Percentiles rank a stretch among this genome's conserved stretches.
Conservation (phyloP, 805 yeast species). For the Candida corydali region DNA sequence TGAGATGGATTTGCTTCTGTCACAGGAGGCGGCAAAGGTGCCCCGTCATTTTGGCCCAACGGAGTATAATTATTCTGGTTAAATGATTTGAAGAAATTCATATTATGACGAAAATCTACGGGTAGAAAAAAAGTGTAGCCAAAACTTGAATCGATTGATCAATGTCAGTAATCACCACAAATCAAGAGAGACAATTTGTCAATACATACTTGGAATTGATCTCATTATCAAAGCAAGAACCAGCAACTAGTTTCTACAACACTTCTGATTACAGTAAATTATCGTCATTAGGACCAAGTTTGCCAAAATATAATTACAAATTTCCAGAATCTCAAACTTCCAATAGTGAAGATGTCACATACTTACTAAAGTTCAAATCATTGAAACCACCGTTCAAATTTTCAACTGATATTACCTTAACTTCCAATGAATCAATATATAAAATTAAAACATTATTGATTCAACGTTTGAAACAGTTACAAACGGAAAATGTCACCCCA, state of each 20-base stretch:
- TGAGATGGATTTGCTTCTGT: slow-evolving; percentile 4
- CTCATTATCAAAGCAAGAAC: slow-evolving; percentile 36
- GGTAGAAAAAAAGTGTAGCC: not conserved
- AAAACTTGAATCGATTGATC: too few species aligned
- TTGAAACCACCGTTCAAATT: slow-evolving; percentile 69
- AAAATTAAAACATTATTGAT: slow-evolving; percentile 36
- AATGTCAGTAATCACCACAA: not conserved
- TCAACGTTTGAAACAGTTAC: slow-evolving; percentile 21
- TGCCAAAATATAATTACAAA: slow-evolving; percentile 41
- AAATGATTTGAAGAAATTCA: slow-evolving; percentile 40
- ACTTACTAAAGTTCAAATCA: slow-evolving; percentile 50
- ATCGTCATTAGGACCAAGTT: slow-evolving; percentile 40
- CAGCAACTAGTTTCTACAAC: slow-evolving; percentile 27
- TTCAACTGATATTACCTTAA: slow-evolving; percentile 24
- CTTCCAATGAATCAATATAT: slow-evolving; percentile 27
- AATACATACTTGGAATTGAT: slow-evolving; percentile 47
- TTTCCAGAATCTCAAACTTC: slow-evolving; percentile 20
- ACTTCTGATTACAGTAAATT: slow-evolving; percentile 26
- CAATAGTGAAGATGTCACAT: slow-evolving; percentile 6
- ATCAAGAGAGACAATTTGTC: slow-evolving; percentile 42
- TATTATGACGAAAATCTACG: slow-evolving; percentile 7
- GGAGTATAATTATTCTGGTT: slow-evolving; percentile 21
- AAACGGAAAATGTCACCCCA: slow-evolving; percentile 25
- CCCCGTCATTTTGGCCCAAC: slow-evolving; percentile 22
- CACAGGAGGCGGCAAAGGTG: slow-evolving; percentile 35